Conservation (phyloP, 108 stramenopile species). For the Stephanodiscus triporus region DNA sequence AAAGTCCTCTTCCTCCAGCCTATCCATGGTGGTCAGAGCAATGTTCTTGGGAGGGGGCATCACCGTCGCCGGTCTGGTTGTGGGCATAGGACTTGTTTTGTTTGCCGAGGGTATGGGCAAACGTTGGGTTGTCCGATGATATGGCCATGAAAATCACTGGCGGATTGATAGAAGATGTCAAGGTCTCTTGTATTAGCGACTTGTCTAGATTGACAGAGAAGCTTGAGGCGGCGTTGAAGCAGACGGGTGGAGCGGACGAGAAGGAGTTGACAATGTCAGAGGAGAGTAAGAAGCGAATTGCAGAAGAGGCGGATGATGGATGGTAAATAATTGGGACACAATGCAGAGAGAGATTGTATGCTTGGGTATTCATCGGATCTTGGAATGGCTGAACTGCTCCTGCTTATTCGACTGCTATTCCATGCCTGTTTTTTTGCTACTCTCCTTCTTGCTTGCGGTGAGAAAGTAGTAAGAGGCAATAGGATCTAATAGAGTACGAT, state of each 20-base stretch:
- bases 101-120: constrained; percentile 85
- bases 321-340: constrained; percentile 52
- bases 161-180: constrained; percentile 83
- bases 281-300: constrained; percentile 78
- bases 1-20: constrained; percentile 10
- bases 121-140: constrained; percentile 72
- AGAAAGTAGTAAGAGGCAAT: constrained; percentile 1
- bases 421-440: background rate
- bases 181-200: constrained; percentile 78
- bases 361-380: background rate
- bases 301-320: constrained; percentile 86
- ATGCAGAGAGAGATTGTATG: background rate
- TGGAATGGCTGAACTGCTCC: background rate
- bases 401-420: background rate
- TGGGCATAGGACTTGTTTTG: constrained; percentile 75
- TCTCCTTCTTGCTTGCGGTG: background rate
- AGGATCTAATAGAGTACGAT: too few relatives aligned
- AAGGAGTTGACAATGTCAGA: constrained; percentile 73
- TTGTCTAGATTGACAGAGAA: constrained; percentile 76
- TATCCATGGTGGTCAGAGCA: constrained; percentile 42
- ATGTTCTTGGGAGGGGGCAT: constrained; percentile 73
- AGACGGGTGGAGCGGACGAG: constrained; percentile 62
- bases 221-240: constrained; percentile 80
- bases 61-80: constrained; percentile 66
- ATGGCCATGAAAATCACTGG: constrained; percentile 78